Conservation (phyloP, 805 yeast genomes). For the Wickerhamiella nectarea region DNA sequence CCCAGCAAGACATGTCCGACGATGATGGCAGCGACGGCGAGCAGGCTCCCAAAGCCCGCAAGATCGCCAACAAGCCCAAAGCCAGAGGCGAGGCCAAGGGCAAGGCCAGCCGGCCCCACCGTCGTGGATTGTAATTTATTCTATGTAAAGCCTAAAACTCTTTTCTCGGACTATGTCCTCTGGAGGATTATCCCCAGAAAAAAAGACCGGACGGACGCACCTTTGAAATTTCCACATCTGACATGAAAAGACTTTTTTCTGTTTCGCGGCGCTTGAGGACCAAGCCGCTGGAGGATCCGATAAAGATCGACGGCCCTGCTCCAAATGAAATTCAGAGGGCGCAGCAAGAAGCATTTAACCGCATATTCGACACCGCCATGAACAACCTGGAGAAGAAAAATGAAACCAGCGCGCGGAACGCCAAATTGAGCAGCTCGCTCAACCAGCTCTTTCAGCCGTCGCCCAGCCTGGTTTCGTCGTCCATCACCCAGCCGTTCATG, state of each 20-base stretch:
- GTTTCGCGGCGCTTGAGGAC: neutral
- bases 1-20: conserved; percentile 37
- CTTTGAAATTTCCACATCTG: too few relatives aligned
- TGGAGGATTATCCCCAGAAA: too few relatives aligned
- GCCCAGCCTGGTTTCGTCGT: neutral
- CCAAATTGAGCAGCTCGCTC: neutral
- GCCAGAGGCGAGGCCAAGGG: conserved; percentile 2
- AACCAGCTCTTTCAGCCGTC: neutral
- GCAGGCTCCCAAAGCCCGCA: conserved; percentile 2
- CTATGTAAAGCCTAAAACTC: neutral
- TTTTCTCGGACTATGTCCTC: too few relatives aligned
- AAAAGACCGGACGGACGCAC: too few relatives aligned
- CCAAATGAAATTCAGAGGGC: neutral
- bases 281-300: neutral
- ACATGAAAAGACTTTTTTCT: neutral
- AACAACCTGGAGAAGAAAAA: neutral
- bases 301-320: neutral
- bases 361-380: conserved; percentile 2
- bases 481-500: neutral
- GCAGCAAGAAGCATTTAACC: conserved; percentile 2
- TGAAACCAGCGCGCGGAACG: neutral
- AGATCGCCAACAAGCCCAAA: conserved; percentile 3
- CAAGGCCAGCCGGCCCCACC: conserved; percentile 3
- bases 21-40: conserved; percentile 38
- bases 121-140: conserved; percentile 6